These are phyloP conservation scores for Coprinopsis cinerea DNA, from an alignment of 768 basidiomycete species.

Conservation along the genomic window DNA sequence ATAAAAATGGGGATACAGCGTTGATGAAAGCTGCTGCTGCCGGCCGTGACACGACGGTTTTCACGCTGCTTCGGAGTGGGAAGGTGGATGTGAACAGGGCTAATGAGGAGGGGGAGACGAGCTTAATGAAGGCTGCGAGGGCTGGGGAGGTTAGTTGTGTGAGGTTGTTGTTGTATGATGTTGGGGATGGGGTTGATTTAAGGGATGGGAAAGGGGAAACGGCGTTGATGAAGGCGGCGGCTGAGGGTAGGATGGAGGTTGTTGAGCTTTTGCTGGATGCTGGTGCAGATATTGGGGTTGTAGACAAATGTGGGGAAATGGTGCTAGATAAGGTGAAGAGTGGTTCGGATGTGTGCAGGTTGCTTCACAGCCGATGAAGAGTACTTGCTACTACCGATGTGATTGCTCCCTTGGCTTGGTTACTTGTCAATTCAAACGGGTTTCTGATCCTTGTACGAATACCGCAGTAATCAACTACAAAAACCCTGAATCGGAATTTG, in stretches of 20 bases:
- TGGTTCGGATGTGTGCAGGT: no score
- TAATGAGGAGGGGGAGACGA: background rate
- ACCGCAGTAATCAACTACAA: no score
- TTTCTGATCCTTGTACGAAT: no score
- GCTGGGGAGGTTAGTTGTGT: background rate
- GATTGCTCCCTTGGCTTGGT: no score
- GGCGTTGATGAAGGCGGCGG: background rate
- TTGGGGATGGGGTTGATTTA: no score
- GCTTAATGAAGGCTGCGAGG: background rate
- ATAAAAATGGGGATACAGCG: background rate
- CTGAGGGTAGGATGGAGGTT: background rate
- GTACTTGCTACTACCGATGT: no score
- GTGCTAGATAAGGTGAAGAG: background rate
- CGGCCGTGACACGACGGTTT: background rate
- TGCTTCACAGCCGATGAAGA: no score
- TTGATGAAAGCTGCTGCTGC: background rate
- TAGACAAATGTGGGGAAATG: background rate
- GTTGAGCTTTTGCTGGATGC: background rate
- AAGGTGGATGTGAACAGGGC: background rate
- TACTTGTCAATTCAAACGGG: no score
- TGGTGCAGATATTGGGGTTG: background rate
- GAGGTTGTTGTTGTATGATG: background rate
- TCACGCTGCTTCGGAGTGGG: background rate
- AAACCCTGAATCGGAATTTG: no score
- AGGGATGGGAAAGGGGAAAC: background rate